Evolutionary conservation across 352 stramenopile species (phyloP).

Genomic region (Globisporangium abappressorium): DNA sequence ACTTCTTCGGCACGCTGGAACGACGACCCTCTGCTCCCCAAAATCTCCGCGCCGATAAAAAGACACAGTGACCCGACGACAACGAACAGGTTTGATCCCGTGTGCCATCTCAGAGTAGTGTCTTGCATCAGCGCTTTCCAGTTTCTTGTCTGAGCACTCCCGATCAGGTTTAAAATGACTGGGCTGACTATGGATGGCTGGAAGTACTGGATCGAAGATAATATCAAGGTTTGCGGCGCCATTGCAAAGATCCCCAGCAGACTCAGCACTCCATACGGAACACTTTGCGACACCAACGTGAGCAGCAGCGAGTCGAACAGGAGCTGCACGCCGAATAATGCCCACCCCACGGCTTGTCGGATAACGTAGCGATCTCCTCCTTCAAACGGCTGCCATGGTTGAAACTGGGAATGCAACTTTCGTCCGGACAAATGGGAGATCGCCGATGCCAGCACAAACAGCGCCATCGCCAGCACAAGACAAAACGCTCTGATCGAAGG

Average conservation of each 20-base stretch:
- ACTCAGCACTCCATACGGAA: conserved; percentile 30
- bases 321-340: conserved; percentile 41
- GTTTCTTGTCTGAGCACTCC: not conserved
- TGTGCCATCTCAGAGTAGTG: conserved; percentile 25
- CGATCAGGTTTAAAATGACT: not conserved
- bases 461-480: conserved; percentile 23
- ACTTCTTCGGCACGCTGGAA: conserved; percentile 38
- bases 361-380: conserved; percentile 42
- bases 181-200: not conserved
- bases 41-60: conserved; percentile 33
- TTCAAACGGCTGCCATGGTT: conserved; percentile 48
- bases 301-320: conserved; percentile 49
- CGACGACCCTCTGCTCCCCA: conserved; percentile 18
- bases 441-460: conserved; percentile 30
- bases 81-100: conserved; percentile 29
- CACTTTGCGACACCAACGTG: conserved; percentile 21
- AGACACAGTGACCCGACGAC: conserved; percentile 27
- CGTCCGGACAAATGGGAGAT: conserved; percentile 32
- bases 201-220: conserved; percentile 41
- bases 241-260: conserved; percentile 31
- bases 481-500: conserved; percentile 14
- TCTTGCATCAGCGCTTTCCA: conserved; percentile 25
- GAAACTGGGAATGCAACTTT: conserved; percentile 27
- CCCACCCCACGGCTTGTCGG: conserved; percentile 53
- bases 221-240: conserved; percentile 33